phyloP scores from a whole-genome alignment of 2,329 filamentous ascomycete genomes.

The Colletotrichum trifolii region DNA sequence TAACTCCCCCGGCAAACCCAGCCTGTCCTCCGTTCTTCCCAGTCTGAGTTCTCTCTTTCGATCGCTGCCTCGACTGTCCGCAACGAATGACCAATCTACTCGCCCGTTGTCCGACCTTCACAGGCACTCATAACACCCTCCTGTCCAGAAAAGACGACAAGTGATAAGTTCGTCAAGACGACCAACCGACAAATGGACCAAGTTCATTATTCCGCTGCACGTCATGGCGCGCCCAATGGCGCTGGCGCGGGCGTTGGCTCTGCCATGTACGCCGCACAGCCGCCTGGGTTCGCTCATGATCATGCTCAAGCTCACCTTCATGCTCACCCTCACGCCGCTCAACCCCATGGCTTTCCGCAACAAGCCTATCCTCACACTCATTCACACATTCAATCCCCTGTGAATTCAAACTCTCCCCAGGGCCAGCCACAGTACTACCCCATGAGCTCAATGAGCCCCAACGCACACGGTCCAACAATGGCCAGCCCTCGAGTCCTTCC shows the following conservation, averaged over 20 bases:
- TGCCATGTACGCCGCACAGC: constrained; percentile 28
- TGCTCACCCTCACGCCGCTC: constrained; percentile 12
- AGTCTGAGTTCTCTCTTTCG: constrained; percentile 19
- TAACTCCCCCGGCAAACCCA: constrained; percentile 32
- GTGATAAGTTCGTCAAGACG: constrained; percentile 14
- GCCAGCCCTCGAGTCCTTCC: constrained; percentile 32
- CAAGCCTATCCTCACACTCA: constrained; percentile 6
- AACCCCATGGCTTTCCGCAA: no score
- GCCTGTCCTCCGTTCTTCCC: constrained; percentile 23
- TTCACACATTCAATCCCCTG: constrained; percentile 23
- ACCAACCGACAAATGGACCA: constrained; percentile 33
- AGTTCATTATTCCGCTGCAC: constrained; percentile 34
- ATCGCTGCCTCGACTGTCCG: constrained; percentile 4
- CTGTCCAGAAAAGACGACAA: constrained; percentile 30
- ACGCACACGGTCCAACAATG: constrained; percentile 20
- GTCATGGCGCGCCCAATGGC: constrained; percentile 36
- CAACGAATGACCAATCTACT: constrained; percentile 32
- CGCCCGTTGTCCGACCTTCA: constrained; percentile 15
- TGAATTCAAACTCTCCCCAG: constrained; percentile 25
- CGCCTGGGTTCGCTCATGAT: constrained; percentile 20
- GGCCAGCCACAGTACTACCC: constrained; percentile 36
- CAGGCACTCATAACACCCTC: constrained; percentile 33
- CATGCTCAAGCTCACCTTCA: constrained; percentile 16
- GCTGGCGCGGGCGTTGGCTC: constrained; percentile 17
- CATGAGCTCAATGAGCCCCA: constrained; percentile 28